Base-by-base conservation (phyloP, 2,329 filamentous ascomycete species). In the Claviceps pusilla region DNA sequence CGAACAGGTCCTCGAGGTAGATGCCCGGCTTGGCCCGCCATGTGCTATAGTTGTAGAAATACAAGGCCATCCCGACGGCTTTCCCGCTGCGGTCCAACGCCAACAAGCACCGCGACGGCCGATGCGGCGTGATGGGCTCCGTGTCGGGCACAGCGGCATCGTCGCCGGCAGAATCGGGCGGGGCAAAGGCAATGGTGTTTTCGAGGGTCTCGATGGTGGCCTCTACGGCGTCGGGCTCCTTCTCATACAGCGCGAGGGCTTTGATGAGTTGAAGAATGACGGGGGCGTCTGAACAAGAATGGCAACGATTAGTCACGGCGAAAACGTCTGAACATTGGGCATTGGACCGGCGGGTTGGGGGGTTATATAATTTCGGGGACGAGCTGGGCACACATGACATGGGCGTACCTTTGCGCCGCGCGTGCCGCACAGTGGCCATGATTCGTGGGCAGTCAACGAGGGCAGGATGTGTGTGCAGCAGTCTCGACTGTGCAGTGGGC, bases 41-140 rank as follows among this genome's bases (percentile, higher is more conserved):
- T 0, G 91, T 96, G 64, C 84, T 89, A 71, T 95, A 97, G 71
- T 91, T 97, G 76, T 91, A 89, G 69, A 95, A 97, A 72, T 89
- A 96, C 45, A 96, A 71, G 1, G 89, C 89, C 79, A 96, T 88
- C 50, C 86, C 89, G 0, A 81, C 86, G 0, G 68, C 67, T 43
- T 71, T 65, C 11, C 73, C 68, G 6, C 71, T 68, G 11, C 74
- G 69, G 28, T 76, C 70, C 60, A 76, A 75, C 54, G 91, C 70
- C 10, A 94, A 70, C 39, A 94, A 75, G 51, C 87, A 91, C 57
- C 88, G 86, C 19, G 89, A 86, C 35, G 84, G 87, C n/a, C 72
- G 73, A 4, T 68, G 62, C 2, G 78, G 67, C 0, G 77, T 73
- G 51, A 78, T 83, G 7, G 77, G 68, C 59, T 80, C 80, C 14